Conservation (phyloP, 2,329 filamentous ascomycete species). For the Penicillium sp. region DNA sequence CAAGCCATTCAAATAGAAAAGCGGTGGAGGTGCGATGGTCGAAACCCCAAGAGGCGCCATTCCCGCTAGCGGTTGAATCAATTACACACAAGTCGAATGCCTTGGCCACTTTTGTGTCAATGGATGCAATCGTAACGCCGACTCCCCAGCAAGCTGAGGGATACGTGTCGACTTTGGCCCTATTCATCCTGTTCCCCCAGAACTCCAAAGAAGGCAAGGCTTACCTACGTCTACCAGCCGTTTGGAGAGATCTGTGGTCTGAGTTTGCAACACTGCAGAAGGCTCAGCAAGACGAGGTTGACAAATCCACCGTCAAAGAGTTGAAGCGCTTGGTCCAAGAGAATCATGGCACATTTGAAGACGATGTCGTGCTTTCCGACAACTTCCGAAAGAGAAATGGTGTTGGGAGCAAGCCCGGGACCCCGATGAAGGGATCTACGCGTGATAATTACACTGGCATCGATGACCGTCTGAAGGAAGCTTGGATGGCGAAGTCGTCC, state of each 20-base stretch:
- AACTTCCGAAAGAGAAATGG: conserved; percentile 61
- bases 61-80: conserved; percentile 41
- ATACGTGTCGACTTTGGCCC: conserved; percentile 73
- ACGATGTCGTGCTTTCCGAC: conserved; percentile 71
- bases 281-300: conserved; percentile 63
- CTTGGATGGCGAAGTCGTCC: conserved; percentile 53
- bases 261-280: conserved; percentile 72
- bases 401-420: conserved; percentile 27
- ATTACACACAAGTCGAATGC: conserved; percentile 47
- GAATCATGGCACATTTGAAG: conserved; percentile 51
- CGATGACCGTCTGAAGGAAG: conserved; percentile 45
- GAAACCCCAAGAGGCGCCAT: conserved; percentile 60
- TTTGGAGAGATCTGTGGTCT: conserved; percentile 81
- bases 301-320: conserved; percentile 64
- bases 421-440: conserved; percentile 23
- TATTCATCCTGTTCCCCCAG: conserved; percentile 77
- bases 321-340: conserved; percentile 49
- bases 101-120: conserved; percentile 60
- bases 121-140: conserved; percentile 69
- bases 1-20: conserved; percentile 71
- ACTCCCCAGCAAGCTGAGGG: conserved; percentile 79
- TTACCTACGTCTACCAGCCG: conserved; percentile 68
- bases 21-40: conserved; percentile 73
- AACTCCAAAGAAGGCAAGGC: conserved; percentile 82
- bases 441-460: conserved; percentile 23